Base-by-base conservation (phyloP, 2,329 filamentous ascomycete genomes). In the Penicillium crustosum region DNA sequence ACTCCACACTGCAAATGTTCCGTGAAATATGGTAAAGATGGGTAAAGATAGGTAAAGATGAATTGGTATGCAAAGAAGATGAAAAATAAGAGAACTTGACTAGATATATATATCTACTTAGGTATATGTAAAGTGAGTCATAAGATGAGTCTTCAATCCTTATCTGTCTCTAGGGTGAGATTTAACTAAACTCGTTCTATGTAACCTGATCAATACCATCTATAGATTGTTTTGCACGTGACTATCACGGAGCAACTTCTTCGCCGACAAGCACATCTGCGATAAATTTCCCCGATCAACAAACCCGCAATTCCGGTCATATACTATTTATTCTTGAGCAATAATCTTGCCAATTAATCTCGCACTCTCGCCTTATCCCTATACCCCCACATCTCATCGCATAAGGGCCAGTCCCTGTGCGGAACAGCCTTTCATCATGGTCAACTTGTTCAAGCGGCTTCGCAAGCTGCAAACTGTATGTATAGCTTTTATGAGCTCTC, bases 381-480 rank as follows among this genome's bases (percentile, higher is more conserved):
- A 36, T 38, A 49, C 17, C 48, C 39, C 45, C 25, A 45, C 45
- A 13, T 58, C 29, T 35, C 49, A 35, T 58, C 39, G 60, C 51
- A 49, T 33, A 57, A 63, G 60, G 53, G 57, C 57, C 27, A 60
- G 54, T 53, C 62, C 60, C 62, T 63, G 53, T 60, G 62, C 64
- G 61, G 45, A 61, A 60, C 54, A 61, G 54, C 49, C 56, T 55
- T 61, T 62, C 67, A 75, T 49, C 59, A 81, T 79, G 78, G 77
- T 80, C 60, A 80, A 79, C 66, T 61, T 81, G 45, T 69, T 77
- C 62, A 85, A 86, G 77, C 88, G 91, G 68, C 86, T 91, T 83
- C 86, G 88, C 73, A 86, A 86, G 77, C 79, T 95, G 73, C 86
- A 86, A 75, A 81, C 83, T 75, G 90, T 91, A 82, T 75, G 86